Conservation (phyloP, 768 basidiomycete genomes). For the Auricularia sp. region DNA sequence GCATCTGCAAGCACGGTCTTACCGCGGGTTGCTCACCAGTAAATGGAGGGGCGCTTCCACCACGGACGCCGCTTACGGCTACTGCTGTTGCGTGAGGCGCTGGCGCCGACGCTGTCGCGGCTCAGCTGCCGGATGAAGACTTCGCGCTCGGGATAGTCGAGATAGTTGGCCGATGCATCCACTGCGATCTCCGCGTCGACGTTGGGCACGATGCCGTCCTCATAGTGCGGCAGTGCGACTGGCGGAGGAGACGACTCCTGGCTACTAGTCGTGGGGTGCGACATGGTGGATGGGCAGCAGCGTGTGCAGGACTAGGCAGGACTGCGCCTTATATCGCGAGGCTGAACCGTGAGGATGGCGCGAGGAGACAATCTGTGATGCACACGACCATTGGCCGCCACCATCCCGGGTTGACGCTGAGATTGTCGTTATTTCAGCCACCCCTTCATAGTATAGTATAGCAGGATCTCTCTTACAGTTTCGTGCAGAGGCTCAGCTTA, state of each 20-base stretch:
- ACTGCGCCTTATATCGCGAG: too few species aligned
- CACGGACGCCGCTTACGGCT: not conserved
- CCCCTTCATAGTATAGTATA: too few species aligned
- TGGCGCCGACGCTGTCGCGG: not conserved
- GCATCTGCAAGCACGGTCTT: too few species aligned
- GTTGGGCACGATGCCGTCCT: not conserved
- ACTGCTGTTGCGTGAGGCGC: not conserved
- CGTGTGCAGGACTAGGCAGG: not conserved
- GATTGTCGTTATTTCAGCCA: too few species aligned
- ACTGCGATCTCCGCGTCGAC: not conserved
- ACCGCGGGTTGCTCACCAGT: not conserved
- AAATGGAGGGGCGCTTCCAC: not conserved
- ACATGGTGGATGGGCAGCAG: not conserved
- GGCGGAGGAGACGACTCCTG: not conserved
- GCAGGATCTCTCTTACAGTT: too few species aligned
- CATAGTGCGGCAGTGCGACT: not conserved
- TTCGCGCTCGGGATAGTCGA: not conserved
- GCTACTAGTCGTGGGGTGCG: not conserved
- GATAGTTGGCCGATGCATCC: not conserved
- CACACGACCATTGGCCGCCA: not conserved
- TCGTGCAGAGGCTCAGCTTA: too few species aligned
- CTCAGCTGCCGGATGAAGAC: not conserved
- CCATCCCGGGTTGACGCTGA: too few species aligned
- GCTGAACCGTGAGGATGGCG: too few species aligned
- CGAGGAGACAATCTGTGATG: not conserved